These are phyloP conservation scores for Taphrina deformans DNA, from an alignment of 1,139 yeast genomes.

Conservation along the genomic window DNA sequence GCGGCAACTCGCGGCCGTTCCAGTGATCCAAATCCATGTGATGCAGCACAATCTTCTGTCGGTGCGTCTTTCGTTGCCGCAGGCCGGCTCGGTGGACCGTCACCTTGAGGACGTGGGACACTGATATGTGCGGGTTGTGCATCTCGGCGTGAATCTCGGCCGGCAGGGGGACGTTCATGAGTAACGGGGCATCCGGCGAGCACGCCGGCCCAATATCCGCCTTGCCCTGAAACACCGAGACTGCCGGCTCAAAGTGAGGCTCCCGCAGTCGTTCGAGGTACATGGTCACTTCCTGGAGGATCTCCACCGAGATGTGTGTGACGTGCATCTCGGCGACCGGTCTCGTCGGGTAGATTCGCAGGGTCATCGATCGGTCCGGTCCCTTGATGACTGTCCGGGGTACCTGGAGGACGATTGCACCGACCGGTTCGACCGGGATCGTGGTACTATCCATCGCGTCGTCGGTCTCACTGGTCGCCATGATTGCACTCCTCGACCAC, in stretches of 20 bases:
- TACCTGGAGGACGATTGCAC: background rate
- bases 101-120: constrained; percentile 1
- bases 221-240: background rate
- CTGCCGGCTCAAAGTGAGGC: constrained; percentile 7
- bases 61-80: background rate
- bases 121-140: constrained; percentile 6
- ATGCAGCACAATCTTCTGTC: background rate
- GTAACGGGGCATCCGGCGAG: background rate
- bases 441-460: background rate
- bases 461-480: background rate
- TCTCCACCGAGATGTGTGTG: constrained; percentile 6
- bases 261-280: constrained; percentile 1
- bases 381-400: constrained; percentile 9
- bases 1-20: constrained; percentile 7
- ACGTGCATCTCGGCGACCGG: constrained; percentile 1
- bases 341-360: background rate
- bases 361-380: background rate
- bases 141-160: constrained; percentile 16
- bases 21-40: constrained; percentile 7
- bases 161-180: constrained; percentile 1
- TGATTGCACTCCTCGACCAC: constrained; percentile 14
- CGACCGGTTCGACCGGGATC: background rate
- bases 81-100: constrained; percentile 11
- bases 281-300: constrained; percentile 8
- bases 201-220: background rate